phyloP scores from a whole-genome alignment of 345 rosid species.

The Lepidium didymum region DNA sequence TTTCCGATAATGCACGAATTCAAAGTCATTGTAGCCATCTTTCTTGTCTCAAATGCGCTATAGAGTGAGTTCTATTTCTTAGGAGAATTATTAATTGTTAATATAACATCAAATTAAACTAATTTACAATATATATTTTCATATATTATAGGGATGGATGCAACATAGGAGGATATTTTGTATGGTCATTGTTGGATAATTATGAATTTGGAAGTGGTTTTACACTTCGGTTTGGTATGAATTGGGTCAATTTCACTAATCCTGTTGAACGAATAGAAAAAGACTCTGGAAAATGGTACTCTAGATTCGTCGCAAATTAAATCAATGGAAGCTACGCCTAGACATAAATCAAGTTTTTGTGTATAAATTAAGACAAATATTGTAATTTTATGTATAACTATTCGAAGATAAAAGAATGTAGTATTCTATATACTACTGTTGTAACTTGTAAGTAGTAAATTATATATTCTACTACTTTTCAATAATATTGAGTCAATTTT shows the following conservation, averaged over 20 bases:
- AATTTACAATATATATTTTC: no score
- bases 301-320: slow-evolving; percentile 23
- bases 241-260: slow-evolving; percentile 27
- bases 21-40: slow-evolving; percentile 21
- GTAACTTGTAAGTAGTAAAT: no score
- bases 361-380: background rate
- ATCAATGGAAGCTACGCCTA: no score
- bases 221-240: slow-evolving; percentile 24
- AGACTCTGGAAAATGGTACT: slow-evolving; percentile 25
- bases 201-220: slow-evolving; percentile 22
- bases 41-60: slow-evolving; percentile 22
- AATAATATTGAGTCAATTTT: no score
- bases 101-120: background rate
- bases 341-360: background rate
- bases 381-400: no score
- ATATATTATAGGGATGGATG: slow-evolving; percentile 8
- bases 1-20: slow-evolving; percentile 19
- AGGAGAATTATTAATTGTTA: background rate
- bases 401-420: no score
- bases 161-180: slow-evolving; percentile 22
- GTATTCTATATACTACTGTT: no score
- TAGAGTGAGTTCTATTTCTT: slow-evolving; percentile 5
- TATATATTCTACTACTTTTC: no score
- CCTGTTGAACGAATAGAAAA: slow-evolving; percentile 21
- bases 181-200: slow-evolving; percentile 24